phyloP scores from a whole-genome alignment of 1,284 basidiomycete species.

The Rhodotorula sp. region DNA sequence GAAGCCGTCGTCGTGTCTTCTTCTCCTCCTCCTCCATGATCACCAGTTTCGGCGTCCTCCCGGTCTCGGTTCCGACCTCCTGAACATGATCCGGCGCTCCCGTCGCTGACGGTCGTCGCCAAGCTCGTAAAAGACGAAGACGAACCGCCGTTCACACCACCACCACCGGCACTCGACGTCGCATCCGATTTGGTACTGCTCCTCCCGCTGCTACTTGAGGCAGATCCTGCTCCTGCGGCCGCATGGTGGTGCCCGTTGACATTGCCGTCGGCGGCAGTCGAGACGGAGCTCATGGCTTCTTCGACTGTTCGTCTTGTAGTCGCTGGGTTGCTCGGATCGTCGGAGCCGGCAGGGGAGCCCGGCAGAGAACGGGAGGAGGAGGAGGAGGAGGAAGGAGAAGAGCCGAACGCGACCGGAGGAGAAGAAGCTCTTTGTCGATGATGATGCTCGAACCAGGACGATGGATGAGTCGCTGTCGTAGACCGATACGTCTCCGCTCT shows the following conservation, averaged over 20 bases:
- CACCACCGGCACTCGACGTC: background rate
- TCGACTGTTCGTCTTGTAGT: too few species aligned
- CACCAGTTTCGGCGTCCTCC: too few species aligned
- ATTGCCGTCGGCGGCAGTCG: too few species aligned
- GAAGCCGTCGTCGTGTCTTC: background rate
- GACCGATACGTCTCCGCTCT: too few species aligned
- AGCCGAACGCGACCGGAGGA: background rate
- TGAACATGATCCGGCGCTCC: background rate
- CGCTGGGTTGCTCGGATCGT: too few species aligned
- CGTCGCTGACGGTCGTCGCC: slow-evolving; percentile 19
- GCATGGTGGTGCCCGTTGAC: too few species aligned
- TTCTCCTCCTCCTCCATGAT: background rate
- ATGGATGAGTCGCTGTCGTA: background rate
- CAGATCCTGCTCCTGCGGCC: too few species aligned
- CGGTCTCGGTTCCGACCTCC: background rate
- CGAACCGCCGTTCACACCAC: too few species aligned
- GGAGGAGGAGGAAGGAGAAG: background rate
- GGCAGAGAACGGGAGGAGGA: background rate
- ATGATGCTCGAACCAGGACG: background rate
- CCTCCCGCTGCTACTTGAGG: too few species aligned
- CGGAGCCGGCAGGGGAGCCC: too few species aligned
- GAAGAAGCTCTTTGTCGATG: background rate
- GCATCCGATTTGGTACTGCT: background rate
- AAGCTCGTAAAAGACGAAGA: slow-evolving; percentile 1
- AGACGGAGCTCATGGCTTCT: too few species aligned